phyloP scores from a whole-genome alignment of 208 protist species.

The Trypanosoma melophagium region DNA sequence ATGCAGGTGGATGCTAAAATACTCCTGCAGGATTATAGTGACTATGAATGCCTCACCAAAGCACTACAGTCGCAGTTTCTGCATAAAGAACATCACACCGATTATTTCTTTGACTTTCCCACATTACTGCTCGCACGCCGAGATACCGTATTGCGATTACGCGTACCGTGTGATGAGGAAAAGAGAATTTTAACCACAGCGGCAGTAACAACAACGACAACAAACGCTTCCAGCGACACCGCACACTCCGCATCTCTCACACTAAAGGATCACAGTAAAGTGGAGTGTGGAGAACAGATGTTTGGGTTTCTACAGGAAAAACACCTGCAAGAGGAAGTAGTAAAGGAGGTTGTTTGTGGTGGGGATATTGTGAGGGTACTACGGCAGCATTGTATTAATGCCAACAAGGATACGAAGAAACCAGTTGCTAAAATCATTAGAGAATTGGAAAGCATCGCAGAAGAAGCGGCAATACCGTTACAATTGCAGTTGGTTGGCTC shows the following conservation, averaged over 20 bases:
- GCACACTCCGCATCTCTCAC: constrained; percentile 22
- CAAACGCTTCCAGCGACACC: neutral
- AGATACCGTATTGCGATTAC: constrained; percentile 58
- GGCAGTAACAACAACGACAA: neutral
- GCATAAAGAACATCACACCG: constrained; percentile 51
- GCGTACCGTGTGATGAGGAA: constrained; percentile 36
- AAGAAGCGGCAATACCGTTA: neutral
- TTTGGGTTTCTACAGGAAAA: constrained; percentile 49
- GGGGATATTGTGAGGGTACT: constrained; percentile 29
- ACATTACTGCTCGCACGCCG: constrained; percentile 33
- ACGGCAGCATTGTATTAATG: constrained; percentile 1
- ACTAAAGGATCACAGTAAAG: constrained; percentile 65
- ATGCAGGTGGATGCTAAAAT: constrained; percentile 79
- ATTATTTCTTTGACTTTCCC: constrained; percentile 79
- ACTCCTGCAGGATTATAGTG: constrained; percentile 36
- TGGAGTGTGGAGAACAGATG: constrained; percentile 71
- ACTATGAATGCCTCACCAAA: constrained; percentile 38
- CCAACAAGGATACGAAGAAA: neutral
- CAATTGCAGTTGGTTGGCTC: constrained; percentile 16
- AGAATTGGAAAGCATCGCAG: neutral
- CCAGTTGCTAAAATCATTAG: neutral
- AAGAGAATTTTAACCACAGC: neutral
- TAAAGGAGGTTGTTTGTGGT: constrained; percentile 31
- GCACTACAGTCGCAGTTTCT: constrained; percentile 32
- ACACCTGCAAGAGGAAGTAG: constrained; percentile 42